Evolutionary conservation across 148 eudicot genomes (phyloP).

Genomic region (Drosera capensis): DNA sequence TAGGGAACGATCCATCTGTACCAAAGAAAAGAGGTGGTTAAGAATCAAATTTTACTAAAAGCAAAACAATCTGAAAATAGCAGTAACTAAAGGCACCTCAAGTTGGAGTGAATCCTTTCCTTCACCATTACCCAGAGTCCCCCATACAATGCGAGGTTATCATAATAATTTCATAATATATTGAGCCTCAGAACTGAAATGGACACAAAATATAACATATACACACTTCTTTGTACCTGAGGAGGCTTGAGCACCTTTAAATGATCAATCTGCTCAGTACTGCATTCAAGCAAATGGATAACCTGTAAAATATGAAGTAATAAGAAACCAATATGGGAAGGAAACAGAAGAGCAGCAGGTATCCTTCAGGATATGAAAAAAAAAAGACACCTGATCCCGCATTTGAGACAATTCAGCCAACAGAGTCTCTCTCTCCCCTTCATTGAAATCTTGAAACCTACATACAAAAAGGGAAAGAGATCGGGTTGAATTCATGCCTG

Average conservation of each 20-base stretch:
- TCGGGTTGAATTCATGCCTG: not conserved
- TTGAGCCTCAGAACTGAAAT: too few species aligned
- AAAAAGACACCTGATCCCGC: constrained; percentile 53
- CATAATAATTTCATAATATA: not conserved
- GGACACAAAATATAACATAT: too few species aligned
- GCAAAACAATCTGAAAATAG: not conserved
- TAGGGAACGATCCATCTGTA: constrained; percentile 34
- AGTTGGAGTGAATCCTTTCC: constrained; percentile 20
- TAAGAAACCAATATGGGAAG: not conserved
- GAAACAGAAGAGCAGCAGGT: not conserved
- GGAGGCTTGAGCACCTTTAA: constrained; percentile 14
- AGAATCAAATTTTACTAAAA: not conserved
- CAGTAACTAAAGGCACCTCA: constrained; percentile 31
- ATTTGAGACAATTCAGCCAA: constrained; percentile 73
- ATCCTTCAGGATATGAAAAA: not conserved
- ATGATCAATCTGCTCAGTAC: constrained; percentile 23
- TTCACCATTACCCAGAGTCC: constrained; percentile 9
- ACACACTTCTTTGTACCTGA: constrained; percentile 23
- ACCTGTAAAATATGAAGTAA: constrained; percentile 30
- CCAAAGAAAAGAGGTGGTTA: constrained; percentile 2
- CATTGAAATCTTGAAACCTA: constrained; percentile 88
- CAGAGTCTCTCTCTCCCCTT: constrained; percentile 88
- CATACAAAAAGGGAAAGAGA: constrained; percentile 5
- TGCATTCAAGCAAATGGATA: constrained; percentile 30
- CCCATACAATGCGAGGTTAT: constrained; percentile 15